Evolutionary conservation across 1,139 yeast species (phyloP), one percentile per base, ranked within the genome.

Genomic region (Blastobotrys petasosporus): DNA sequence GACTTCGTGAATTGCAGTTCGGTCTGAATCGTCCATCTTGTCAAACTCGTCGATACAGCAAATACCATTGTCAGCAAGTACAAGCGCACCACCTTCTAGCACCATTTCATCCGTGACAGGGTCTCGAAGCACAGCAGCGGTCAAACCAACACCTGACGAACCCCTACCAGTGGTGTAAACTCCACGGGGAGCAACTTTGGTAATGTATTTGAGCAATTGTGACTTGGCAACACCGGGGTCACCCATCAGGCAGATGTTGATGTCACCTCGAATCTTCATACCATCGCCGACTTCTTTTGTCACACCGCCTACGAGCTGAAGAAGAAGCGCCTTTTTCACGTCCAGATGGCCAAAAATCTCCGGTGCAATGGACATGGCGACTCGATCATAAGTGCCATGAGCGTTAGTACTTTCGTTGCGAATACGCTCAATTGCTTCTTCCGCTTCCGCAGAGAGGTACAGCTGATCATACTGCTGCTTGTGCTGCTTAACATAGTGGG

Each of bases 151-250:
- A 46, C 98, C 99, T 0, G 98, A 92, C 4, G 97, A 88, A 64
- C 99, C 99, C 62, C 95, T 79, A 70, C 99, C 99, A 1, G 98
- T 94, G 7, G 99, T 94, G 67, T 94, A 94, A 35, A 94, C 95
- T 42, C 96, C 94, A 63, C 98, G 77, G 28, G 99, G 98, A 0
- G 98, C 94, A 42, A 94, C 86, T 59, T 90, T 88, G 47, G 90
- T 77, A 53, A 94, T 86, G 32, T 95, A 86, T 65, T 92, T 92
- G 53, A 94, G 74, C 59, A 94, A 73, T 74, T 94, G 99, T 1
- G 98, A 92, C 67, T 94, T 94, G 59, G 99, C 99, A 47, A 94
- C 98, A 74, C 98, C 98, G 34, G 99, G 99, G 28, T 94, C 99
- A 57, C 99, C 99, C 97, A 94, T 92, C 47, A 94, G 75, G 70